phyloP scores from a whole-genome alignment of 176 grass and related monocot genomes.

The Alloteropsis semialata region DNA sequence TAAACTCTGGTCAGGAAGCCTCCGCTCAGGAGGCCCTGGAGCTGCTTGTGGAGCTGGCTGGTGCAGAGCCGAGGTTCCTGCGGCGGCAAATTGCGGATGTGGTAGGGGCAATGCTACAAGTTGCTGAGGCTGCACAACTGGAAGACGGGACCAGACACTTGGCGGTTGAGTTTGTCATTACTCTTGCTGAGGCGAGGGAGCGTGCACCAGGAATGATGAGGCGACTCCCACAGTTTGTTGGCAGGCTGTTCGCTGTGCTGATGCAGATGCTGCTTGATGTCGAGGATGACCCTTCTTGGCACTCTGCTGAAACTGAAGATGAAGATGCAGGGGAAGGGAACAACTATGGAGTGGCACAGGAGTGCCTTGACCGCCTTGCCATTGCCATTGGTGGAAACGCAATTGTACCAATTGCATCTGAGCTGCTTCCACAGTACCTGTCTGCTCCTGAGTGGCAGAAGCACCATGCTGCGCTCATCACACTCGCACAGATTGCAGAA shows the following conservation, averaged over 20 bases:
- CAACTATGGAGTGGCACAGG: conserved; percentile 93
- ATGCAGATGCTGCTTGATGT: conserved; percentile 99
- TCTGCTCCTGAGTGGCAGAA: conserved; percentile 94
- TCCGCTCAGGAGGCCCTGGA: conserved; percentile 91
- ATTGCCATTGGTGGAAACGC: conserved; percentile 94
- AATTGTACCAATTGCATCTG: conserved; percentile 83
- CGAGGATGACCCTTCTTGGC: conserved; percentile 90
- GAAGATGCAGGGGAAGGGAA: conserved; percentile 87
- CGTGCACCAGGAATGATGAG: conserved; percentile 97
- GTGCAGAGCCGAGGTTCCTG: conserved; percentile 84
- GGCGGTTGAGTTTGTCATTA: conserved; percentile 88
- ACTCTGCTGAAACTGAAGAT: conserved; percentile 76
- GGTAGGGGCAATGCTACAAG: conserved; percentile 88
- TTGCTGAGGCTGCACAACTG: conserved; percentile 64
- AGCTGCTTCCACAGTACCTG: conserved; percentile 77
- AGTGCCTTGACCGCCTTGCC: conserved; percentile 88
- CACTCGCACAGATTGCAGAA: conserved; percentile 97
- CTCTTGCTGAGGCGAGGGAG: conserved; percentile 89
- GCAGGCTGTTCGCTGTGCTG: conserved; percentile 88
- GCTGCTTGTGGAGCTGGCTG: conserved; percentile 89
- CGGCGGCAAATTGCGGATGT: conserved; percentile 82
- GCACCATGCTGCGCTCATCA: conserved; percentile 91
- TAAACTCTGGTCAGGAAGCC: conserved; percentile 85
- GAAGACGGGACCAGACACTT: conserved; percentile 93
- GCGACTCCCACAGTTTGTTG: conserved; percentile 82